Evolutionary conservation across 371 early-diverging fungal species (phyloP).

Genomic region (Mucor piriformis): DNA sequence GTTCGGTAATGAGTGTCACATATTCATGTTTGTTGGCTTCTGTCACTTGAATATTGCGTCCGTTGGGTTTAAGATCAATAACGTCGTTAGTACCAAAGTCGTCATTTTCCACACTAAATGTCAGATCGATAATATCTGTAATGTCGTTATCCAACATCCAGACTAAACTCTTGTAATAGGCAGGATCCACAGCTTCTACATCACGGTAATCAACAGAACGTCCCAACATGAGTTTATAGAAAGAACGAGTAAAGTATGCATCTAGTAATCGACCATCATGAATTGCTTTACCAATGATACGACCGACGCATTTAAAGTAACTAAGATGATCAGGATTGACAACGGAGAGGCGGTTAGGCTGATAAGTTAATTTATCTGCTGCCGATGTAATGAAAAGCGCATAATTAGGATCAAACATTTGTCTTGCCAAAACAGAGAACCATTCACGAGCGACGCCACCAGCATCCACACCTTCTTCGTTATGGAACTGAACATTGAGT

Average conservation of each 20-base stretch:
- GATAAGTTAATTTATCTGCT: constrained; percentile 94
- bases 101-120: constrained; percentile 93
- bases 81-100: constrained; percentile 88
- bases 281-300: constrained; percentile 98
- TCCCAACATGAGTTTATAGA: constrained; percentile 96
- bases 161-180: constrained; percentile 94
- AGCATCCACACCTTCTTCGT: constrained; percentile 98
- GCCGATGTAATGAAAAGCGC: constrained; percentile 97
- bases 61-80: constrained; percentile 89
- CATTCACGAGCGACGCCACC: constrained; percentile 99
- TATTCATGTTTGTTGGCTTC: constrained; percentile 98
- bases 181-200: constrained; percentile 97
- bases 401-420: constrained; percentile 99
- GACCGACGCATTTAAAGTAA: constrained; percentile 98
- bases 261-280: constrained; percentile 94
- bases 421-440: constrained; percentile 94
- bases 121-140: constrained; percentile 92
- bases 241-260: constrained; percentile 96
- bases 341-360: constrained; percentile 94
- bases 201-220: constrained; percentile 94
- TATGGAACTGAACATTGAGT: constrained; percentile 93
- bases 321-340: constrained; percentile 95
- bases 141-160: constrained; percentile 99
- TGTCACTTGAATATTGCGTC: constrained; percentile 91
- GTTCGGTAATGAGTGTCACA: constrained; percentile 89